Percentiles rank a stretch among this genome's conserved stretches.
Conservation (phyloP, 1,139 yeast genomes). For the Candida pseudocylindracea region DNA sequence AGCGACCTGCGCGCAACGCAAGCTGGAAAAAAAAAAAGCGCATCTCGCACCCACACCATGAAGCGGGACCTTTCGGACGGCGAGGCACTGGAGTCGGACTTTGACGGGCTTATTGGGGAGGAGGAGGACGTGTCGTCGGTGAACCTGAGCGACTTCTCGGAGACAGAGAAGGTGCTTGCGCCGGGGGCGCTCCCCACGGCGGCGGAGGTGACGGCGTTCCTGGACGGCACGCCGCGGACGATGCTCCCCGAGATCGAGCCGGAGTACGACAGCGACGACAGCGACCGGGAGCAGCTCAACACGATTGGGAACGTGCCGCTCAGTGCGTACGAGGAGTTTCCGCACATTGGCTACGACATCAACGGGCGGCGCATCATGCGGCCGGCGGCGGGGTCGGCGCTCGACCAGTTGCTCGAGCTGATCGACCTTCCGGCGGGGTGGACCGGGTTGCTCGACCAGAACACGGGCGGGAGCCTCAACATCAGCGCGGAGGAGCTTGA, state of each 20-base stretch:
- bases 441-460: conserved; percentile 88
- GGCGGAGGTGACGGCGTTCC: no score
- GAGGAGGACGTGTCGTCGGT: no score
- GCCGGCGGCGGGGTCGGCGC: conserved; percentile 92
- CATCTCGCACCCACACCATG: no score
- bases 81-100: no score
- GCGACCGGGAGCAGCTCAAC: conserved; percentile 65
- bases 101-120: no score
- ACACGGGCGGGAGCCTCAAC: conserved; percentile 75
- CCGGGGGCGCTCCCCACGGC: no score
- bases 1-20: no score
- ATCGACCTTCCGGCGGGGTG: conserved; percentile 95
- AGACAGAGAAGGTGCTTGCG: no score
- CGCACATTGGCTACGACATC: conserved; percentile 91
- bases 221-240: conserved; percentile 55
- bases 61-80: no score
- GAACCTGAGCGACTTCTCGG: no score
- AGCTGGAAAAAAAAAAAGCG: no score
- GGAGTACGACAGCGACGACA: conserved; percentile 79
- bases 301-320: conserved; percentile 88
- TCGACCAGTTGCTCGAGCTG: conserved; percentile 69
- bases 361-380: conserved; percentile 97
- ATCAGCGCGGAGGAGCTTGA: conserved; percentile 80
- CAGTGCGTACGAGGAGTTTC: conserved; percentile 89
- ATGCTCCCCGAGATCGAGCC: conserved; percentile 85